phyloP scores from a whole-genome alignment of 139 green algal genomes.

The Mesotaenium endlicherianum region DNA sequence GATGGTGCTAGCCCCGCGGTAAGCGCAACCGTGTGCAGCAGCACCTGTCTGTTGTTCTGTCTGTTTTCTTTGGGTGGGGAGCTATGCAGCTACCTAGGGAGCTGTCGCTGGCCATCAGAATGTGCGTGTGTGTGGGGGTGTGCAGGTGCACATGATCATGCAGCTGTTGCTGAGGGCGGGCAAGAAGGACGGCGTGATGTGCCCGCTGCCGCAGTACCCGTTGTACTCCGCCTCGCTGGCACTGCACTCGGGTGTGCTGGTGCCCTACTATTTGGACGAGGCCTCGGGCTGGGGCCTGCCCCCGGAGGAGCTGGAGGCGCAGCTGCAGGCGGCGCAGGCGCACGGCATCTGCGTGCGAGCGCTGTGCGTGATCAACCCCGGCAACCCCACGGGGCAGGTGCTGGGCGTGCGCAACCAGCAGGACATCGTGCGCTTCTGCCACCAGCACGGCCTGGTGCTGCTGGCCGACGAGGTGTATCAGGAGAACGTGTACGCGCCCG shows the following conservation, averaged over 20 bases:
- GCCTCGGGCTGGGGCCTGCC: constrained; percentile 71
- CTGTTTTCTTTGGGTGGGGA: neutral
- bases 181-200: constrained; percentile 43
- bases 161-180: constrained; percentile 22
- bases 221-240: constrained; percentile 82
- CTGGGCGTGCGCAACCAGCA: constrained; percentile 21
- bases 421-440: constrained; percentile 69
- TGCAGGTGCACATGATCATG: constrained; percentile 44
- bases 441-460: constrained; percentile 77
- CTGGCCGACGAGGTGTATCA: constrained; percentile 95
- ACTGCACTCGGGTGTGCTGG: constrained; percentile 80
- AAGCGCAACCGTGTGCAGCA: neutral
- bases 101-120: neutral
- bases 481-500: constrained; percentile 89
- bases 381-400: constrained; percentile 87
- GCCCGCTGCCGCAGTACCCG: constrained; percentile 85
- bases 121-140: neutral
- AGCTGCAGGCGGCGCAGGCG: constrained; percentile 54
- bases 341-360: constrained; percentile 69
- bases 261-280: constrained; percentile 91
- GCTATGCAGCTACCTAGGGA: neutral
- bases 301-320: constrained; percentile 59
- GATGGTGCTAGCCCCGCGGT: constrained; percentile 65
- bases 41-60: neutral
- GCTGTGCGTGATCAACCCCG: constrained; percentile 91